Conservation (phyloP, 1,284 basidiomycete species). For the Malassezia cuniculi region DNA sequence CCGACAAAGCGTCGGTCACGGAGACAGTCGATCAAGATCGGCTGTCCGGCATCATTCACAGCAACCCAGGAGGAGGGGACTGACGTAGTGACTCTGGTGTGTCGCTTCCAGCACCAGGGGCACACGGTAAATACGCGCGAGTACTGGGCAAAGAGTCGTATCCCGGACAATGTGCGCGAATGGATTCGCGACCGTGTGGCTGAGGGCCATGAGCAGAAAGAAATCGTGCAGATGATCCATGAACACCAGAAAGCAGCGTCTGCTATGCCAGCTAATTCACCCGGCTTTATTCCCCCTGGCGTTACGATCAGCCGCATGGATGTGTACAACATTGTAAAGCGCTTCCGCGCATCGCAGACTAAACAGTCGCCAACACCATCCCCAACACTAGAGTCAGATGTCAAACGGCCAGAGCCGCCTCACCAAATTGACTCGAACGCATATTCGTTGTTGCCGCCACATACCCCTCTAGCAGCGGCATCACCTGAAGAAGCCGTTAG, state of each 20-base stretch:
- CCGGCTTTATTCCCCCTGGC: slow-evolving; percentile 12
- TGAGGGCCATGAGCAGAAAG: slow-evolving; percentile 15
- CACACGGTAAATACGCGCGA: slow-evolving; percentile 17
- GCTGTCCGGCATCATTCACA: slow-evolving; percentile 14
- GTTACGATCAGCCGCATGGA: slow-evolving; percentile 15
- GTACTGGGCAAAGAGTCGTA: slow-evolving; percentile 14
- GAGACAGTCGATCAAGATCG: slow-evolving; percentile 14
- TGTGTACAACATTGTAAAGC: slow-evolving; percentile 16
- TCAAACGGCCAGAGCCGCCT: slow-evolving; percentile 4
- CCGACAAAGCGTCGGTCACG: slow-evolving; percentile 13
- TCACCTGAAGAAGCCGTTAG: slow-evolving; percentile 15
- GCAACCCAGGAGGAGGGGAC: slow-evolving; percentile 14
- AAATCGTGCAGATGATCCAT: slow-evolving; percentile 17
- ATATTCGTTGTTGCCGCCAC: slow-evolving; percentile 9
- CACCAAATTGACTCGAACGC: no score
- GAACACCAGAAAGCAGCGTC: slow-evolving; percentile 12
- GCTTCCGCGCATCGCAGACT: slow-evolving; percentile 1
- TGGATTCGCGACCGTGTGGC: slow-evolving; percentile 14
- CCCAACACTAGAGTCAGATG: no score
- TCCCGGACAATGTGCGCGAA: slow-evolving; percentile 16
- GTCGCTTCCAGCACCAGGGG: slow-evolving; percentile 15
- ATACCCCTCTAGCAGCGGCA: slow-evolving; percentile 4
- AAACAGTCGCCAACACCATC: no score
- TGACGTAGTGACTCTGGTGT: slow-evolving; percentile 15
- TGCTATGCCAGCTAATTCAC: slow-evolving; percentile 7